These are phyloP conservation scores for Phytophthora parvispora DNA, from an alignment of 352 stramenopile genomes.

Conservation along the genomic window DNA sequence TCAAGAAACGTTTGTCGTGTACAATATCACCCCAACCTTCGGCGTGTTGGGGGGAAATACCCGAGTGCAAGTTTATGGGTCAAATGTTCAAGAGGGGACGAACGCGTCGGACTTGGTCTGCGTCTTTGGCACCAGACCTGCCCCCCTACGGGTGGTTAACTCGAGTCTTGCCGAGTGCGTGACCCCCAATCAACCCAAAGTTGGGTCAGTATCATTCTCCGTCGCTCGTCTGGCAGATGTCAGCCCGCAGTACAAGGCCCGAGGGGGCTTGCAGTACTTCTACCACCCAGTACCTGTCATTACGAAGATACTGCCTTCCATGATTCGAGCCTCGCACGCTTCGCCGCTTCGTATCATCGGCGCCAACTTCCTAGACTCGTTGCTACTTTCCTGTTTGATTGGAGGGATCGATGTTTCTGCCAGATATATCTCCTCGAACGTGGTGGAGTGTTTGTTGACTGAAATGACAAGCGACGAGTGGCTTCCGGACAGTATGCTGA, in stretches of 20 bases:
- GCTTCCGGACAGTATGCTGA: slow-evolving; percentile 12
- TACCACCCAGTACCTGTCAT: slow-evolving; percentile 31
- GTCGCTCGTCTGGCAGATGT: slow-evolving; percentile 20
- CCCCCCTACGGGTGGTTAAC: slow-evolving; percentile 29
- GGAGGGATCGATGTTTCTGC: slow-evolving; percentile 17
- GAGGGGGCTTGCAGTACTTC: slow-evolving; percentile 11
- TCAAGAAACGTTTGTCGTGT: slow-evolving; percentile 42
- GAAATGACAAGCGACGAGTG: slow-evolving; percentile 7
- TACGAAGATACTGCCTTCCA: slow-evolving; percentile 17
- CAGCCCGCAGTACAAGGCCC: not conserved
- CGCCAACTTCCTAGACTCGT: slow-evolving; percentile 51
- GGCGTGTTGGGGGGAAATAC: slow-evolving; percentile 58
- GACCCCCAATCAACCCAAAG: slow-evolving; percentile 19
- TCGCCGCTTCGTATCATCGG: slow-evolving; percentile 26
- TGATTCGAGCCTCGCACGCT: slow-evolving; percentile 17
- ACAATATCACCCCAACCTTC: slow-evolving; percentile 48
- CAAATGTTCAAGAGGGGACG: slow-evolving; percentile 27
- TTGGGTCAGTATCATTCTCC: slow-evolving; percentile 23
- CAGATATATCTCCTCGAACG: slow-evolving; percentile 34
- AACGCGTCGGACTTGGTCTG: slow-evolving; percentile 36
- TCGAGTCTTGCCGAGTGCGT: slow-evolving; percentile 31
- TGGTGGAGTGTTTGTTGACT: slow-evolving; percentile 41
- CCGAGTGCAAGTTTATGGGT: slow-evolving; percentile 34
- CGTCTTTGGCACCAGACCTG: slow-evolving; percentile 35
- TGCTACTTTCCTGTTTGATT: slow-evolving; percentile 50